A percentile compares a stretch with the other conserved stretches of the same genome.
Conservation (phyloP, 768 basidiomycete genomes). For the Mycena crocata region DNA sequence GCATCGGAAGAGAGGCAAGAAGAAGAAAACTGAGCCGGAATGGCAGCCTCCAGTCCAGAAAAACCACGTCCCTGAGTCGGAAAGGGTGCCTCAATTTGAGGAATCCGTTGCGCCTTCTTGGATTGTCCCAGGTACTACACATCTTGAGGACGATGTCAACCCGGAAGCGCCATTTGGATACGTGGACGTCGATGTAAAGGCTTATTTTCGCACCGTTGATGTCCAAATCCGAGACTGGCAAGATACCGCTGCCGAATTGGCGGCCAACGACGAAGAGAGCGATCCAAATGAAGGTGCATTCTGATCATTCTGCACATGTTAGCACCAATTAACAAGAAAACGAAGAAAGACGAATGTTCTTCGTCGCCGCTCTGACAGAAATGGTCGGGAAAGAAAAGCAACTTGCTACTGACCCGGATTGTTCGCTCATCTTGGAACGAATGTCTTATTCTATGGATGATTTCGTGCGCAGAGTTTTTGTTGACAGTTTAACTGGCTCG, state of each 20-base stretch:
- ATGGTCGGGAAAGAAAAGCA: slow-evolving; percentile 91
- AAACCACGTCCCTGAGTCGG: slow-evolving; percentile 39
- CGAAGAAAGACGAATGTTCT: slow-evolving; percentile 81
- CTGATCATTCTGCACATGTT: background rate
- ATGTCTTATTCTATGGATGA: slow-evolving; percentile 96
- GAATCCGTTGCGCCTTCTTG: slow-evolving; percentile 69
- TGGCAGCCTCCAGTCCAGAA: slow-evolving; percentile 25
- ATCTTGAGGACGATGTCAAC: slow-evolving; percentile 53
- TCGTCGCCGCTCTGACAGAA: slow-evolving; percentile 85
- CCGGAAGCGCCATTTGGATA: slow-evolving; percentile 89
- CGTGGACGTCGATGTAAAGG: slow-evolving; percentile 90
- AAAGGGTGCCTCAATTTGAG: slow-evolving; percentile 33
- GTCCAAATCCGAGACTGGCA: slow-evolving; percentile 91
- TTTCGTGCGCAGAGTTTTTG: slow-evolving; percentile 90
- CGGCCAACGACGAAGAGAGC: slow-evolving; percentile 58
- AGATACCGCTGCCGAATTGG: slow-evolving; percentile 55
- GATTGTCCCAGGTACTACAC: slow-evolving; percentile 63
- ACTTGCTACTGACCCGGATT: slow-evolving; percentile 93
- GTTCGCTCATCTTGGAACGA: slow-evolving; percentile 89
- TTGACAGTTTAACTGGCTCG: slow-evolving; percentile 90
- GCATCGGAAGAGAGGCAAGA: slow-evolving; percentile 81
- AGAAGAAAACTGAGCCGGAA: slow-evolving; percentile 63
- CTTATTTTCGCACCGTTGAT: slow-evolving; percentile 92
- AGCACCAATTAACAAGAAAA: slow-evolving; percentile 22
- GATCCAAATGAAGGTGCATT: slow-evolving; percentile 80